Evolutionary conservation across 192 early-diverging fungal species (phyloP).

Genomic region (Backusella liffmaniae): DNA sequence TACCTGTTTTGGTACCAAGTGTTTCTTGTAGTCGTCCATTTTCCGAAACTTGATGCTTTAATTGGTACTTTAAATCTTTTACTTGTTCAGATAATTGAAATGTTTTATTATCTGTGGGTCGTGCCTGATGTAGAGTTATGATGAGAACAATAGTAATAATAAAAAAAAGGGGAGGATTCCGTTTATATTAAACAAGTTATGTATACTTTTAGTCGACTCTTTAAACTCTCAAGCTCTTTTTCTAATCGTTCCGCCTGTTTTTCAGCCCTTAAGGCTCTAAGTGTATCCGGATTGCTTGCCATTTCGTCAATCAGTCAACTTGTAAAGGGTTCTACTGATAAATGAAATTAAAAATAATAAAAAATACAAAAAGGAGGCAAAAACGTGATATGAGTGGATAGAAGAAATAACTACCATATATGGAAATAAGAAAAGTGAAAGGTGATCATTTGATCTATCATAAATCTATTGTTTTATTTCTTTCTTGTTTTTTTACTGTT

Average conservation of each 20-base stretch:
- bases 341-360: background rate
- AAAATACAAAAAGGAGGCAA: background rate
- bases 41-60: constrained; percentile 12
- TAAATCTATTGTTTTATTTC: no score
- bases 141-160: background rate
- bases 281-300: constrained; percentile 2
- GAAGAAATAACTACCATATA: background rate
- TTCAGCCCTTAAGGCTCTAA: constrained; percentile 16
- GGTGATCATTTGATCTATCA: no score
- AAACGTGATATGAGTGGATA: background rate
- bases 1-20: constrained; percentile 18
- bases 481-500: background rate
- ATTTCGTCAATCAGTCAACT: background rate
- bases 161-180: no score
- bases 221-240: constrained; percentile 22
- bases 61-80: constrained; percentile 20
- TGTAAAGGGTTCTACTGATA: background rate
- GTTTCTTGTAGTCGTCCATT: constrained; percentile 20
- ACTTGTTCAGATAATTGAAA: constrained; percentile 32
- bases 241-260: constrained; percentile 26
- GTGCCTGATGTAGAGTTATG: background rate
- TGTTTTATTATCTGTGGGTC: background rate
- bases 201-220: constrained; percentile 19
- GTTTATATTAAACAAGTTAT: background rate
- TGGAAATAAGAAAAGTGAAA: background rate